These are phyloP conservation scores for Uncinocarpus reesii DNA, from an alignment of 2,329 filamentous ascomycete genomes.

Conservation along the genomic window DNA sequence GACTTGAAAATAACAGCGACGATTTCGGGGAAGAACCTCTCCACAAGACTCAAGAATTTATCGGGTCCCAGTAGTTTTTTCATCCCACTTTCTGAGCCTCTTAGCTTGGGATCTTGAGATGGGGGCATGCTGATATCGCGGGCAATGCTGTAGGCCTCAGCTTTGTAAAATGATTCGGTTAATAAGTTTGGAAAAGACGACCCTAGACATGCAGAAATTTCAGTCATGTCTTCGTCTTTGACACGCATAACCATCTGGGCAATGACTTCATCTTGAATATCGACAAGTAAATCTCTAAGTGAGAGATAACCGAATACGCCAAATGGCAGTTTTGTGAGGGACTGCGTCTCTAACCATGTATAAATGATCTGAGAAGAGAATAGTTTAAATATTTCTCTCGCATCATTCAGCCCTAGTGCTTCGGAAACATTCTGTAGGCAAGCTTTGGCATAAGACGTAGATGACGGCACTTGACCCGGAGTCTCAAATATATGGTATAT, in stretches of 20 bases:
- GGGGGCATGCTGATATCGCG: constrained; percentile 53
- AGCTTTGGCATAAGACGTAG: constrained; percentile 58
- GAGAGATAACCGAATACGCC: constrained; percentile 69
- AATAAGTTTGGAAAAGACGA: constrained; percentile 50
- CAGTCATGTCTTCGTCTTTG: constrained; percentile 52
- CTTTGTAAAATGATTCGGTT: constrained; percentile 60
- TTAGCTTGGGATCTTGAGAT: constrained; percentile 37
- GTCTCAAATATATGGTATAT: constrained; percentile 94
- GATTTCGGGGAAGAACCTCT: constrained; percentile 63
- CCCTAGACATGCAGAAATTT: constrained; percentile 51
- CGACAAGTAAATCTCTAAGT: constrained; percentile 57
- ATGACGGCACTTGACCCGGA: constrained; percentile 58
- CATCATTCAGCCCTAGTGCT: constrained; percentile 53
- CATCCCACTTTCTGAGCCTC: constrained; percentile 54
- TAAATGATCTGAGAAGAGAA: constrained; percentile 85
- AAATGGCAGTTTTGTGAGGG: constrained; percentile 65
- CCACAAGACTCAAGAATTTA: constrained; percentile 52
- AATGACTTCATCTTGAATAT: constrained; percentile 65
- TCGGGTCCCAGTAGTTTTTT: constrained; percentile 60
- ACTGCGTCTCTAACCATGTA: constrained; percentile 68
- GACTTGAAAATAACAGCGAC: constrained; percentile 65
- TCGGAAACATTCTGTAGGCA: constrained; percentile 59
- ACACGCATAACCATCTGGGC: constrained; percentile 75
- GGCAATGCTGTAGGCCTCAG: constrained; percentile 73
- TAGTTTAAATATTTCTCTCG: constrained; percentile 64